These are phyloP conservation scores for Berberis vulgaris DNA, from an alignment of 164 flowering plant species.

Conservation along the genomic window DNA sequence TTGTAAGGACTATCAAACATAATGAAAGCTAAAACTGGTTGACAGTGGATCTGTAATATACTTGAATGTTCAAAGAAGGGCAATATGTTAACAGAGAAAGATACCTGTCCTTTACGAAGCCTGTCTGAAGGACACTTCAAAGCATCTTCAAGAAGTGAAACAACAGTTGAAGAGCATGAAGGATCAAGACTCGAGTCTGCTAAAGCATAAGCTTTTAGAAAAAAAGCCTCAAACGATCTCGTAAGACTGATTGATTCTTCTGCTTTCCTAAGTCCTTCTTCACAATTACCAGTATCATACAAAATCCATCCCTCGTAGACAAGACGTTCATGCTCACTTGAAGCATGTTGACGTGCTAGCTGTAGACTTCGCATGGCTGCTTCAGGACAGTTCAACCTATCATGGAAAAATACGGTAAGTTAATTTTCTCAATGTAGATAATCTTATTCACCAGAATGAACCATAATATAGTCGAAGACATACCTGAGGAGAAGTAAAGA, in stretches of 20 bases:
- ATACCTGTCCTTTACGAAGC: slow-evolving; percentile 97
- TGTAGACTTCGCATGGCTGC: slow-evolving; percentile 98
- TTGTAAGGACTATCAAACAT: too few species aligned
- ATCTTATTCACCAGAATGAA: too few species aligned
- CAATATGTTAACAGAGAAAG: slow-evolving; percentile 4
- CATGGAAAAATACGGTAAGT: slow-evolving; percentile 5
- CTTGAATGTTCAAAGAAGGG: not conserved
- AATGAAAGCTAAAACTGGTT: not conserved
- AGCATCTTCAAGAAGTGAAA: slow-evolving; percentile 92
- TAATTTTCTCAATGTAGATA: too few species aligned
- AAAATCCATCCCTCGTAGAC: slow-evolving; percentile 99
- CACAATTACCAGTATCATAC: slow-evolving; percentile 92
- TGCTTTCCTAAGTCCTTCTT: slow-evolving; percentile 87
- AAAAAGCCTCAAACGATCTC: slow-evolving; percentile 94
- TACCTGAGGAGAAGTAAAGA: slow-evolving; percentile 98
- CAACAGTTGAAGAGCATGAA: slow-evolving; percentile 69
- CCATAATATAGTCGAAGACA: not conserved
- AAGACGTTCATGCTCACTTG: slow-evolving; percentile 75
- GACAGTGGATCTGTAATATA: not conserved
- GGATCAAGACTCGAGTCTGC: slow-evolving; percentile 92
- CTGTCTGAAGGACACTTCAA: slow-evolving; percentile 93
- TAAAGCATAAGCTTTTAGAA: slow-evolving; percentile 94
- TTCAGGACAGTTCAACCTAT: slow-evolving; percentile 89
- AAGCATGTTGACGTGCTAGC: slow-evolving; percentile 87
- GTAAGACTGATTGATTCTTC: slow-evolving; percentile 75